Percentiles rank a stretch among this genome's conserved stretches.
phyloP scores from a whole-genome alignment of 2,329 filamentous ascomycete genomes.

The Monilinia polystroma region DNA sequence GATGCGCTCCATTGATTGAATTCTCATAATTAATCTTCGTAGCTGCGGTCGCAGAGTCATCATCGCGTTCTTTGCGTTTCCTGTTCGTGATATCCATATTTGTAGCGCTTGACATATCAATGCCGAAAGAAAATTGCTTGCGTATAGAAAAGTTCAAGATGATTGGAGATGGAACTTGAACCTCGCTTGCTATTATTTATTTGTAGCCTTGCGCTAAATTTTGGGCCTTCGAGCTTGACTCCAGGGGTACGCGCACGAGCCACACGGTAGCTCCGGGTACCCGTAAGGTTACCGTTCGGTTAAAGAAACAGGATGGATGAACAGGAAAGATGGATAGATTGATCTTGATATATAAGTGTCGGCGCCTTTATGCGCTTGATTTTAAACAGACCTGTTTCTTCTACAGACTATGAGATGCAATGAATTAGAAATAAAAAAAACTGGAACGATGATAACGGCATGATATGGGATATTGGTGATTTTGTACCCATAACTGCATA shows the following conservation, averaged over 20 bases:
- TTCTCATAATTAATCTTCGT: neutral
- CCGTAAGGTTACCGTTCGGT: neutral
- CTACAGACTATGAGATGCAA: neutral
- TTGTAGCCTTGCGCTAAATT: conserved; percentile 22
- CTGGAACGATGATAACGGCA: neutral
- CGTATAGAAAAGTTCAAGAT: neutral
- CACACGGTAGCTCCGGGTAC: neutral
- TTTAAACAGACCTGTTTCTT: neutral
- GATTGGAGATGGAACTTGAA: conserved; percentile 8
- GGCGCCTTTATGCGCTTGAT: neutral
- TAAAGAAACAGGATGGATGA: too few species aligned
- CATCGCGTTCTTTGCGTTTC: conserved; percentile 20
- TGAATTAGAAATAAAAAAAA: neutral
- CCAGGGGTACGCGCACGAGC: neutral
- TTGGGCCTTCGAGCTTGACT: neutral
- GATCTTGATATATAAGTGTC: too few species aligned
- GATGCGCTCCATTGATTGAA: conserved; percentile 1
- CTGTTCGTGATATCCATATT: conserved; percentile 15
- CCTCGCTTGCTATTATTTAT: conserved; percentile 23
- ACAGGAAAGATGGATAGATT: too few species aligned
- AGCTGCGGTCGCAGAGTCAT: neutral
- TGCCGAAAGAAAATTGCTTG: neutral
- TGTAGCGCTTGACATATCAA: conserved; percentile 2
- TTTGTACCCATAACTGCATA: neutral
- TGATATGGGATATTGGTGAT: neutral